phyloP scores from a whole-genome alignment of 176 grass and related monocot species.

The Avena sativa region DNA sequence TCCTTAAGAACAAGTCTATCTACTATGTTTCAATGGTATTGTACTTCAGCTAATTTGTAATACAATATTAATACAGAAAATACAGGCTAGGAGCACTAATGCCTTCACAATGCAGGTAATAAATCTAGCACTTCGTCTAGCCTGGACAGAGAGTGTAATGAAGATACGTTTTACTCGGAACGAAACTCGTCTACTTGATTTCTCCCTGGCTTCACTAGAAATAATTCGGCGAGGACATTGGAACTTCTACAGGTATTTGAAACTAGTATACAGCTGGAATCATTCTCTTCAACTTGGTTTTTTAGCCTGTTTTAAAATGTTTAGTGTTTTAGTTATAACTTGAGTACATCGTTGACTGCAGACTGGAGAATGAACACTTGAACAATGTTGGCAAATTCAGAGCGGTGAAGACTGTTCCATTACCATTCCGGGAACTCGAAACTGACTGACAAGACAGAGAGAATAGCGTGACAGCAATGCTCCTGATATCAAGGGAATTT shows the following conservation, averaged over 20 bases:
- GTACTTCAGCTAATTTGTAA: neutral
- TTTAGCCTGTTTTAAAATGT: no score
- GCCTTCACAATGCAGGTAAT: constrained; percentile 54
- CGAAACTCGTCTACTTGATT: constrained; percentile 70
- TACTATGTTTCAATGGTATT: constrained; percentile 89
- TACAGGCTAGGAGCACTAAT: constrained; percentile 24
- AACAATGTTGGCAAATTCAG: constrained; percentile 92
- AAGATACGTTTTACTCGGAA: constrained; percentile 45
- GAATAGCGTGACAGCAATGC: neutral
- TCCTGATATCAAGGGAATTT: constrained; percentile 40
- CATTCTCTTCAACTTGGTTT: neutral
- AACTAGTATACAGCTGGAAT: neutral
- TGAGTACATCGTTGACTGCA: constrained; percentile 10
- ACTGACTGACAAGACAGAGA: constrained; percentile 55
- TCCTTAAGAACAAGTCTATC: constrained; percentile 77
- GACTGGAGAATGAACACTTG: constrained; percentile 91
- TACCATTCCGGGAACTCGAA: constrained; percentile 88
- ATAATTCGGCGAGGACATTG: constrained; percentile 88
- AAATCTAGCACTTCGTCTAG: constrained; percentile 80
- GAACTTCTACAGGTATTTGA: constrained; percentile 86
- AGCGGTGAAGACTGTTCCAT: constrained; percentile 75
- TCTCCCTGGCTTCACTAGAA: constrained; percentile 80
- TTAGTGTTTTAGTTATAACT: constrained; percentile 5
- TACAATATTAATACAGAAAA: neutral
- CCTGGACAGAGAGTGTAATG: constrained; percentile 91